phyloP scores from a whole-genome alignment of 2,329 filamentous ascomycete species.

The Clarireedia monteithiana region DNA sequence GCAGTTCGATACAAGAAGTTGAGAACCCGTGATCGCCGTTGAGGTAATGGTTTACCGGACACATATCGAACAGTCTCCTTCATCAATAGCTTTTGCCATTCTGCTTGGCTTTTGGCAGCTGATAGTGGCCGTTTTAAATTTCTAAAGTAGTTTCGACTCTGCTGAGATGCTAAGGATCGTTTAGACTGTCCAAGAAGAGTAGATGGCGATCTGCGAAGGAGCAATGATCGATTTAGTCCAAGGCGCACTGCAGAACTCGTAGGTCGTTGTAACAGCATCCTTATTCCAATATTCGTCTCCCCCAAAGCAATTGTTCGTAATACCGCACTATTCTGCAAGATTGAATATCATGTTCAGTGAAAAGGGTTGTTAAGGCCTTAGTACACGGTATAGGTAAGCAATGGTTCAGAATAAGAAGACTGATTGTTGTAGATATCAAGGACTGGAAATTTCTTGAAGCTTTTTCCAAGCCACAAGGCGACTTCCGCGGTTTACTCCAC shows the following conservation, averaged over 20 bases:
- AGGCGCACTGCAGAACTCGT: constrained; percentile 16
- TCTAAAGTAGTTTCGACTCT: background rate
- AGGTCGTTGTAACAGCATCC: constrained; percentile 20
- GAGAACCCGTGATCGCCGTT: constrained; percentile 39
- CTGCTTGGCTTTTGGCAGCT: background rate
- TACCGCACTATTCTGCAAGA: background rate
- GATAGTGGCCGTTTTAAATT: background rate
- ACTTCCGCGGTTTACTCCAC: background rate
- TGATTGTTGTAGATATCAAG: background rate
- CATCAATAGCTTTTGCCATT: constrained; percentile 4
- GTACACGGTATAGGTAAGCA: background rate
- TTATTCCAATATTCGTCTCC: background rate
- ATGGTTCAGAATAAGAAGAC: background rate
- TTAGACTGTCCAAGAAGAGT: background rate
- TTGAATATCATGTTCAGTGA: constrained; percentile 6
- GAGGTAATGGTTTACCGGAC: constrained; percentile 46
- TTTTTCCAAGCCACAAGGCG: background rate
- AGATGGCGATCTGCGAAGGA: constrained; percentile 4
- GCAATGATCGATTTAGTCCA: constrained; percentile 1
- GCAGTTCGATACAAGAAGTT: constrained; percentile 63
- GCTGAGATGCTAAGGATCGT: background rate
- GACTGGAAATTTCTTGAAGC: background rate
- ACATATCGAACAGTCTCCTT: constrained; percentile 26
- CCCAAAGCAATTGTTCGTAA: background rate
- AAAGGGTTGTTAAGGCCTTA: background rate